Percentiles rank a stretch among this genome's conserved stretches.
Evolutionary conservation across 192 early-diverging fungal genomes (phyloP).

Genomic region (Coemansia sp.): DNA sequence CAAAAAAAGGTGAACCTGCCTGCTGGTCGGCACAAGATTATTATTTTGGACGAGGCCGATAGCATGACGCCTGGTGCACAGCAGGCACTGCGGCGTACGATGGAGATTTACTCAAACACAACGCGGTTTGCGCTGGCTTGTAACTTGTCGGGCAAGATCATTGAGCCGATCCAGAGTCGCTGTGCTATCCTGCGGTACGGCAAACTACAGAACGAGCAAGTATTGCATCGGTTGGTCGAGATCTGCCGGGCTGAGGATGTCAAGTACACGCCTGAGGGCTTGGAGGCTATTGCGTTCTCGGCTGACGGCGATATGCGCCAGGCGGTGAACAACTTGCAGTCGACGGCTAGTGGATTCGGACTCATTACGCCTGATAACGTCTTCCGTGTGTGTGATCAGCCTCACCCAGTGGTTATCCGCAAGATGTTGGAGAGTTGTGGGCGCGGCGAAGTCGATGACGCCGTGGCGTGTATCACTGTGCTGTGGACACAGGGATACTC

Average conservation of each 20-base stretch:
- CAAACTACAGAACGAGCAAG: conserved; percentile 75
- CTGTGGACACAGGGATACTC: conserved; percentile 88
- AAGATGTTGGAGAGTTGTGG: conserved; percentile 75
- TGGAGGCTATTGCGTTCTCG: conserved; percentile 93
- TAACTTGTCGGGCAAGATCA: conserved; percentile 95
- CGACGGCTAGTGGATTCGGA: conserved; percentile 84
- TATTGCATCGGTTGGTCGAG: conserved; percentile 78
- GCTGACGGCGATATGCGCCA: conserved; percentile 99
- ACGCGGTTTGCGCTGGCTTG: conserved; percentile 97
- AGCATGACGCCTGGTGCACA: conserved; percentile 97
- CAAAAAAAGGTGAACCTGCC: conserved; percentile 97
- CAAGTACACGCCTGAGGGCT: conserved; percentile 80
- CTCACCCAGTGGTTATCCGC: conserved; percentile 82
- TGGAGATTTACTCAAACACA: conserved; percentile 96
- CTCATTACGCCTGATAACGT: conserved; percentile 87
- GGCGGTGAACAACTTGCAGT: conserved; percentile 95
- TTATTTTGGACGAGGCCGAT: conserved; percentile 99
- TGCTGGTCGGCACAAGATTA: conserved; percentile 79
- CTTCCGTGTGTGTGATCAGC: conserved; percentile 97
- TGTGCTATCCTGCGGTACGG: conserved; percentile 91
- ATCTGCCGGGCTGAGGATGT: conserved; percentile 86
- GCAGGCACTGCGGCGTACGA: conserved; percentile 95
- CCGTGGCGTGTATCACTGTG: conserved; percentile 65
- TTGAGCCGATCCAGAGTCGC: conserved; percentile 96
- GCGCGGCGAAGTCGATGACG: conserved; percentile 68